These are phyloP conservation scores for Trichophyton schoenleinii DNA, from an alignment of 2,329 filamentous ascomycete genomes.

Conservation along the genomic window DNA sequence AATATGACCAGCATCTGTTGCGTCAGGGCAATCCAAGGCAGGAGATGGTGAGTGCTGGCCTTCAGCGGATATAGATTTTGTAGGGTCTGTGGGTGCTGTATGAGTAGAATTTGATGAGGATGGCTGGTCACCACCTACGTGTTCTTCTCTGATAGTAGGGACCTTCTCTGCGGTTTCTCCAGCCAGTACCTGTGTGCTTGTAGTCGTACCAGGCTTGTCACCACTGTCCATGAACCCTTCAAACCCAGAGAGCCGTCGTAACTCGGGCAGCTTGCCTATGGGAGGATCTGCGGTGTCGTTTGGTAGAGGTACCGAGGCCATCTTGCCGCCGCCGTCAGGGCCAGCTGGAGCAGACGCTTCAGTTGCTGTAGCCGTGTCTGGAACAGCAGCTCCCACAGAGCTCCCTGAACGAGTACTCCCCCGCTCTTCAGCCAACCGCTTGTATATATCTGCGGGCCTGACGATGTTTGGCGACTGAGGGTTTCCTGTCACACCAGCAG, in stretches of 20 bases:
- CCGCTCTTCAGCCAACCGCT: constrained; percentile 54
- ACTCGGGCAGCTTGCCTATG: not conserved
- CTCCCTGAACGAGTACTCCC: constrained; percentile 32
- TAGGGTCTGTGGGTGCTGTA: not conserved
- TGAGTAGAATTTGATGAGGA: not conserved
- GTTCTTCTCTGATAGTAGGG: constrained; percentile 42
- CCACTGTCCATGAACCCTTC: not conserved
- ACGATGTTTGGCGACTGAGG: constrained; percentile 43
- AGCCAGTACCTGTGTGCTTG: constrained; percentile 25
- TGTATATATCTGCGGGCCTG: constrained; percentile 66
- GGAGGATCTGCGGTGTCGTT: not conserved
- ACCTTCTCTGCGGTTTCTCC: constrained; percentile 34
- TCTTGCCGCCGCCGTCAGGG: not conserved
- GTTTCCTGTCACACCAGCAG: not conserved
- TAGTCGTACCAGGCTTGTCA: constrained; percentile 21
- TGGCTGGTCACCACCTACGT: not conserved
- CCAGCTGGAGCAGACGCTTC: not conserved
- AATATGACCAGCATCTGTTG: not conserved
- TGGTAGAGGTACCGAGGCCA: not conserved
- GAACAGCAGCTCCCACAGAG: not conserved
- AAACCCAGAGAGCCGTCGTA: not conserved
- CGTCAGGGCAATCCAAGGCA: not conserved
- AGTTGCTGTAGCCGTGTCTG: not conserved
- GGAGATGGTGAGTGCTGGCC: not conserved
- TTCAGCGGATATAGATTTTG: not conserved